Evolutionary conservation across 345 rosid genomes (phyloP).

Genomic region (Populus simonii): DNA sequence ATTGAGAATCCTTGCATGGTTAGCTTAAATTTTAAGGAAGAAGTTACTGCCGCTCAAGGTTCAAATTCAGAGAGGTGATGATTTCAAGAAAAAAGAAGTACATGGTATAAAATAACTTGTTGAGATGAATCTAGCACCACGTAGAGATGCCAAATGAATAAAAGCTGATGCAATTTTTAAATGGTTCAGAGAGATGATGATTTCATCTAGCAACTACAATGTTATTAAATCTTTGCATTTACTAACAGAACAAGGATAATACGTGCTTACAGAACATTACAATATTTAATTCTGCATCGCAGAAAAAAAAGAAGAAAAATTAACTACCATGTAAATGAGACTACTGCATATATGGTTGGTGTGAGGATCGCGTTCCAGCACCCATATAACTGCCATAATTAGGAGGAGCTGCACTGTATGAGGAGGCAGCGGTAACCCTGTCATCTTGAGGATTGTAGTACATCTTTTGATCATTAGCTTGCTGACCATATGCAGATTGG

Average conservation of each 20-base stretch:
- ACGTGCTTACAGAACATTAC: neutral
- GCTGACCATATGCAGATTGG: conserved; percentile 40
- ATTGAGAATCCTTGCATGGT: no score
- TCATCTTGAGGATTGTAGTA: conserved; percentile 39
- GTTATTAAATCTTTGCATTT: neutral
- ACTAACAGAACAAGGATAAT: neutral
- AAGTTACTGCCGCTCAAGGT: no score
- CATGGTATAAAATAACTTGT: no score
- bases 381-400: conserved; percentile 29
- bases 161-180: neutral
- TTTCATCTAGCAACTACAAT: conserved; percentile 1
- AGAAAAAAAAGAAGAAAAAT: neutral
- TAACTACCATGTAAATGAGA: neutral
- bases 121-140: no score
- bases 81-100: no score
- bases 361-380: conserved; percentile 33
- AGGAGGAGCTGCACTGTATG: conserved; percentile 29
- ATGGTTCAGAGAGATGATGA: neutral
- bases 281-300: neutral
- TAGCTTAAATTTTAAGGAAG: no score
- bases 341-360: conserved; percentile 41
- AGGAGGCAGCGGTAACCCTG: conserved; percentile 14
- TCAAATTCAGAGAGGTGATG: no score
- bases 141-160: neutral
- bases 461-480: conserved; percentile 38